These are phyloP conservation scores for Arachis stenosperma DNA, from an alignment of 306 rosid genomes.

Conservation along the genomic window DNA sequence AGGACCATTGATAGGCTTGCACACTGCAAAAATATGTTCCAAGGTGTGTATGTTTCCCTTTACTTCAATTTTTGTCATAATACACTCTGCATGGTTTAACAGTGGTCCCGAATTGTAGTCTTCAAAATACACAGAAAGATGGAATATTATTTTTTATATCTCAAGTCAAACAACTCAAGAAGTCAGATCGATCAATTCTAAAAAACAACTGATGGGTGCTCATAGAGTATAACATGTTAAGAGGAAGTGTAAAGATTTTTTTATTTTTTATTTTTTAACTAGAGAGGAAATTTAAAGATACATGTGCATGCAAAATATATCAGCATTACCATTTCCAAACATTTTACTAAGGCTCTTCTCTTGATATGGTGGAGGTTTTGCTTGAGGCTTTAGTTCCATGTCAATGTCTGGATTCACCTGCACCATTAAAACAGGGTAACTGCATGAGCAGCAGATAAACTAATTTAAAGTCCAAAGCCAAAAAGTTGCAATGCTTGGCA, in stretches of 20 bases:
- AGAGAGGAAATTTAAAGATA: not conserved
- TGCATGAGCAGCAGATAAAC: constrained; percentile 20
- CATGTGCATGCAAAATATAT: constrained; percentile 28
- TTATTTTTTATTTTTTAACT: no score
- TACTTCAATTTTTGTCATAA: not conserved
- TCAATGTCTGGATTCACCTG: constrained; percentile 97
- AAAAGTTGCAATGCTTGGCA: constrained; percentile 24
- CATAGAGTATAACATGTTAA: constrained; percentile 18
- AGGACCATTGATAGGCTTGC: constrained; percentile 30
- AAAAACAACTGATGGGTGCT: constrained; percentile 5
- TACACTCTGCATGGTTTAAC: not conserved
- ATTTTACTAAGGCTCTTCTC: constrained; percentile 98
- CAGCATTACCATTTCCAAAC: constrained; percentile 93
- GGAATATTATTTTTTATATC: not conserved
- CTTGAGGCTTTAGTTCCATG: constrained; percentile 95
- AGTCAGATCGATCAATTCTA: constrained; percentile 18
- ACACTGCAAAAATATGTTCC: constrained; percentile 7
- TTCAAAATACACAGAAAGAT: constrained; percentile 17
- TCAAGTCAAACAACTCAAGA: constrained; percentile 14
- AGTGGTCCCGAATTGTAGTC: constrained; percentile 20
- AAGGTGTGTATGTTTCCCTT: constrained; percentile 7
- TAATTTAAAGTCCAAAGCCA: constrained; percentile 29
- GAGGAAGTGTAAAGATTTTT: constrained; percentile 6
- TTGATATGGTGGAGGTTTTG: constrained; percentile 97
- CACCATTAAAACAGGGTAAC: constrained; percentile 35